Conservation (phyloP, 768 basidiomycete species). For the Boletus vermiculosoides region DNA sequence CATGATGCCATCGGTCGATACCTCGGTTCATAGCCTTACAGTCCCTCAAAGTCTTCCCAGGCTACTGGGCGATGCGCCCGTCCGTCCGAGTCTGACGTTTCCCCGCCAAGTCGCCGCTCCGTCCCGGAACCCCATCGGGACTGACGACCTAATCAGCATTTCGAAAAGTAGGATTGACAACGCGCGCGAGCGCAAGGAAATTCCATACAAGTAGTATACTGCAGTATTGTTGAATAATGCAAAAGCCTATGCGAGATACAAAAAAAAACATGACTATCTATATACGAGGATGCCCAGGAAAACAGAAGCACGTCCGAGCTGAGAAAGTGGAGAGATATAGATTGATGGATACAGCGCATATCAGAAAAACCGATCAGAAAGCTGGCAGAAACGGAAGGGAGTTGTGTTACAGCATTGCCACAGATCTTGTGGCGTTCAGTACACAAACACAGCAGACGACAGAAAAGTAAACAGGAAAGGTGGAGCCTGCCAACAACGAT, state of each 20-base stretch:
- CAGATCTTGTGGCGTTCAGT: background rate
- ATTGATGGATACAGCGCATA: background rate
- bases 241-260: background rate
- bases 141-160: too few species aligned
- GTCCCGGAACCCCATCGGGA: background rate
- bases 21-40: too few species aligned
- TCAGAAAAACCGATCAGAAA: background rate
- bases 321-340: background rate
- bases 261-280: background rate
- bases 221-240: background rate
- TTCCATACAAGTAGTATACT: background rate
- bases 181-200: too few species aligned
- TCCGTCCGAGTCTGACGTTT: too few species aligned
- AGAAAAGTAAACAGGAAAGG: too few species aligned
- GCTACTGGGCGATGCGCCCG: too few species aligned
- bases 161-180: background rate
- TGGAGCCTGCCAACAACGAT: background rate
- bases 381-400: background rate
- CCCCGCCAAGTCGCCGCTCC: background rate
- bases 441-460: background rate
- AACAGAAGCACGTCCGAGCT: background rate
- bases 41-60: too few species aligned
- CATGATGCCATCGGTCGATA: too few species aligned
- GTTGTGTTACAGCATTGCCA: background rate
- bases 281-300: background rate